Conservation (phyloP, 352 stramenopile species). For the Phytophthora rubi region DNA sequence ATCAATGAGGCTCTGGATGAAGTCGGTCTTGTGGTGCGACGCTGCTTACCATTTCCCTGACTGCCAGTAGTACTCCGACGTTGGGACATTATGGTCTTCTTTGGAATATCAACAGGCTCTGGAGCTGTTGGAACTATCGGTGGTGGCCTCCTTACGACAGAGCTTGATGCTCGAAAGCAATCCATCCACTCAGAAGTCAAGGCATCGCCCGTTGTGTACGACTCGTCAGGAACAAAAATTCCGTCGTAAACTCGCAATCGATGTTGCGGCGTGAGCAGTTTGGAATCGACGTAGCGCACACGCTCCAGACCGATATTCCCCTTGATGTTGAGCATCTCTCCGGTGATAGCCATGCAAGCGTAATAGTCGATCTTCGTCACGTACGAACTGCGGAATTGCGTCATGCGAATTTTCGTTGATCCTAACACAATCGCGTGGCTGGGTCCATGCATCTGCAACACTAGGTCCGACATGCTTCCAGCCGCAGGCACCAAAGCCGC, state of each 20-base stretch:
- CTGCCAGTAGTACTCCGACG: conserved; percentile 10
- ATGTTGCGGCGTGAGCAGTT: conserved; percentile 68
- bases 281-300: conserved; percentile 75
- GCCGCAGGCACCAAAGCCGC: conserved; percentile 43
- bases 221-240: conserved; percentile 75
- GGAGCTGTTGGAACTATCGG: neutral
- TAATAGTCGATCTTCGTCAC: conserved; percentile 89
- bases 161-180: conserved; percentile 53
- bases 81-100: neutral
- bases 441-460: conserved; percentile 42
- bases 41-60: neutral
- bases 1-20: conserved; percentile 47
- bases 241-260: conserved; percentile 70
- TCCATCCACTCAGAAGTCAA: conserved; percentile 87
- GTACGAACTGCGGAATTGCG: conserved; percentile 83
- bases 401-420: conserved; percentile 78
- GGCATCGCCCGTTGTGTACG: conserved; percentile 65
- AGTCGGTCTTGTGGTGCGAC: conserved; percentile 14
- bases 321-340: conserved; percentile 87
- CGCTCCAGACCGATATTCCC: conserved; percentile 82
- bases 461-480: conserved; percentile 41
- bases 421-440: conserved; percentile 64
- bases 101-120: conserved; percentile 3
- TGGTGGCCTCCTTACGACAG: conserved; percentile 20
- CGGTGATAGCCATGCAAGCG: conserved; percentile 78